phyloP scores from a whole-genome alignment of 177 flowering plant species.

The Tripterygium wilfordii region DNA sequence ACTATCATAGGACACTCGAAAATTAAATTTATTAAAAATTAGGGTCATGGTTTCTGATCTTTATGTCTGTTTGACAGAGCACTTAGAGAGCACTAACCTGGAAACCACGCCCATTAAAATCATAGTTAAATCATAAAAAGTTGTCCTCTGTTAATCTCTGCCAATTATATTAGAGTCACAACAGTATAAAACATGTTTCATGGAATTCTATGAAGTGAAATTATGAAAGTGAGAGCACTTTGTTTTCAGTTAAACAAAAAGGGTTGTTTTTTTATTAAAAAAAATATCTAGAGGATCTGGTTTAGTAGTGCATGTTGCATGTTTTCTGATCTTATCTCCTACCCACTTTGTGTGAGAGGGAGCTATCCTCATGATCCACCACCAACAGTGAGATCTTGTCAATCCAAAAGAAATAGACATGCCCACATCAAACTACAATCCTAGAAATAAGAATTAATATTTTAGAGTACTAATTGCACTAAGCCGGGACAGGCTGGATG shows the following conservation, averaged over 20 bases:
- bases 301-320: slow-evolving; percentile 13
- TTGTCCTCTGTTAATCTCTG: no score
- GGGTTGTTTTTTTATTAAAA: not conserved
- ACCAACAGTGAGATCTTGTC: slow-evolving; percentile 10
- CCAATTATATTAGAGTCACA: not conserved
- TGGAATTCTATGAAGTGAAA: no score
- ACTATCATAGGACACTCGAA: no score
- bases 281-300: slow-evolving; percentile 9
- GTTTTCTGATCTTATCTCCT: slow-evolving; percentile 12
- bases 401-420: not conserved
- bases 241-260: not conserved
- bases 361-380: slow-evolving; percentile 11
- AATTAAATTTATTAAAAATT: no score
- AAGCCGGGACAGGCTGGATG: not conserved
- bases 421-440: slow-evolving; percentile 7
- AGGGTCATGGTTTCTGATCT: no score
- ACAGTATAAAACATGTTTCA: no score
- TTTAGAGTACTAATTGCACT: not conserved
- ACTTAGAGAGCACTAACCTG: not conserved
- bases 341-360: slow-evolving; percentile 19
- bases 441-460: no score
- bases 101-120: not conserved
- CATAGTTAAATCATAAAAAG: no score
- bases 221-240: slow-evolving; percentile 5
- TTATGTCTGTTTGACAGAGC: no score